Conservation (phyloP, 2,329 filamentous ascomycete species). For the Xylariaceae sp. region DNA sequence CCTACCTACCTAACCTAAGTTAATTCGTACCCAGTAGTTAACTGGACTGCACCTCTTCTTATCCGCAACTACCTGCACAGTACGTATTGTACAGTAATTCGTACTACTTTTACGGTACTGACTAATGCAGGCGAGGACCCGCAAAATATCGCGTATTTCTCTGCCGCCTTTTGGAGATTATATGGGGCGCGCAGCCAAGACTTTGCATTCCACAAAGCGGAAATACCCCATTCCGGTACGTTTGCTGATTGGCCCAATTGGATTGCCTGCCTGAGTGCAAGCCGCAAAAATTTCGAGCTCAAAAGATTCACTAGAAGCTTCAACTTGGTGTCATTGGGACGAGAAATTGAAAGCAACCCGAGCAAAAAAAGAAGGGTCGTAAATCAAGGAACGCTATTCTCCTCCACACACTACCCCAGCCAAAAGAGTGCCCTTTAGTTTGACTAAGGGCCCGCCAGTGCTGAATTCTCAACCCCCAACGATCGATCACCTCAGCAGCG, state of each 20-base stretch:
- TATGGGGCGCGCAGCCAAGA: not conserved
- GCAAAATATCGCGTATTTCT: too few relatives aligned
- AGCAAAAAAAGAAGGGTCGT: not conserved
- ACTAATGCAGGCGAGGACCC: too few relatives aligned
- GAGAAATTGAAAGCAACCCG: not conserved
- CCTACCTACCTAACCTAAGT: too few relatives aligned
- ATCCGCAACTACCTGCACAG: too few relatives aligned
- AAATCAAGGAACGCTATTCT: not conserved
- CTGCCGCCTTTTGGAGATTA: not conserved
- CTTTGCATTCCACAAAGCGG: conserved; percentile 17
- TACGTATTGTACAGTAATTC: too few relatives aligned
- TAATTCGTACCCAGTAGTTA: too few relatives aligned
- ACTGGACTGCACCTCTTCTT: too few relatives aligned
- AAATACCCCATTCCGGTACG: conserved; percentile 14
- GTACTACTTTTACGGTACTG: too few relatives aligned
- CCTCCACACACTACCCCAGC: not conserved
- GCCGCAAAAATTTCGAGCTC: conserved; percentile 26
- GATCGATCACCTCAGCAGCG: not conserved
- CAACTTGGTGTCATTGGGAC: not conserved
- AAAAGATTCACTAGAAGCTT: conserved; percentile 7
- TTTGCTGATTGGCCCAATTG: conserved; percentile 24
- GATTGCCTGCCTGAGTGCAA: conserved; percentile 16
- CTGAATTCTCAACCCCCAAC: not conserved
- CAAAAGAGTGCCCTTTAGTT: not conserved
- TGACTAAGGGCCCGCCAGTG: not conserved